Percentiles rank a stretch among this genome's conserved stretches.
phyloP scores from a whole-genome alignment of 2,329 filamentous ascomycete genomes.

The Hypoxylon sp. region DNA sequence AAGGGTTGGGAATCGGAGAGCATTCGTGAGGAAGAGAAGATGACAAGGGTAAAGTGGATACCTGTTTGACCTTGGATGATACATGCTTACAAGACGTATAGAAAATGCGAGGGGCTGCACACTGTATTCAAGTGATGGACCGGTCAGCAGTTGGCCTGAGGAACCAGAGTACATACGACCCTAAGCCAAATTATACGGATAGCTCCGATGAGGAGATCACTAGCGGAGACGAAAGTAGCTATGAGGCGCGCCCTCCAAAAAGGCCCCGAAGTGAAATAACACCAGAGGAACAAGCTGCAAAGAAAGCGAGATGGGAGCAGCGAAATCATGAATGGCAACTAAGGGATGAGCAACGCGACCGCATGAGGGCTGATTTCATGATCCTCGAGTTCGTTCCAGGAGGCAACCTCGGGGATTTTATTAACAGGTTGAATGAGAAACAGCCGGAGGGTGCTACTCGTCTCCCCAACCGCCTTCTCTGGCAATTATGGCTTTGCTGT shows the following conservation, averaged over 20 bases:
- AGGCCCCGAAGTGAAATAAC: neutral
- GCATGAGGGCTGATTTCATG: conserved; percentile 22
- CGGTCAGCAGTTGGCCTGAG: neutral
- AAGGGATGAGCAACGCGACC: neutral
- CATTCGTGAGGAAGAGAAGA: conserved; percentile 24
- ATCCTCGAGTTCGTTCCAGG: conserved; percentile 34
- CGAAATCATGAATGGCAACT: neutral
- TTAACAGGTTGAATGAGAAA: neutral
- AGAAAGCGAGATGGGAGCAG: neutral
- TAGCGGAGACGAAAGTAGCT: conserved; percentile 38
- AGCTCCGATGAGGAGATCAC: conserved; percentile 15
- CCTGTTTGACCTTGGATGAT: neutral
- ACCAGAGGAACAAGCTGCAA: neutral
- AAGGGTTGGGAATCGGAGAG: neutral
- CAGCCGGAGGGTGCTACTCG: accelerated
- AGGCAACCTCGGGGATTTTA: conserved; percentile 23
- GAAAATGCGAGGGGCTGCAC: conserved; percentile 24
- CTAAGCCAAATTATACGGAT: neutral
- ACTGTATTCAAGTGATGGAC: conserved; percentile 29
- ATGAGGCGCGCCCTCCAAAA: neutral
- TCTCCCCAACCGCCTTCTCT: conserved; percentile 36
- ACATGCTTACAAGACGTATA: conserved; percentile 16
- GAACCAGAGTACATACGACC: neutral
- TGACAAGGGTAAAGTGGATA: conserved; percentile 18
- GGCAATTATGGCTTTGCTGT: conserved; percentile 44